Evolutionary conservation across 1,284 basidiomycete species (phyloP).

Genomic region (Melampsora larici-populina): DNA sequence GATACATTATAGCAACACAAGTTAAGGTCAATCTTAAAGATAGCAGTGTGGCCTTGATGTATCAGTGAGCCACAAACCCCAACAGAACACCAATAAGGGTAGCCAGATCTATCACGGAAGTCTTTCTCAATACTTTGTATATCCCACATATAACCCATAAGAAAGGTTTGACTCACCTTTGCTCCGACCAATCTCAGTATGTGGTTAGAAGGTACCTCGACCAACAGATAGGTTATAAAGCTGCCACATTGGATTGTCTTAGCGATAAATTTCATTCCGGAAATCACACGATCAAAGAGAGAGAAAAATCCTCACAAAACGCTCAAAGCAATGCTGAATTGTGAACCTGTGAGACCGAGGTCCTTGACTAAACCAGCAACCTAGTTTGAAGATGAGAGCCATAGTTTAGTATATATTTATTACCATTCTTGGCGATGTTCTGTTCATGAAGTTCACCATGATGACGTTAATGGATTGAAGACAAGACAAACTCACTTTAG

Average conservation of each 20-base stretch:
- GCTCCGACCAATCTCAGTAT: slow-evolving; percentile 45
- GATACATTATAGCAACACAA: background rate
- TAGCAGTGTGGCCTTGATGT: background rate
- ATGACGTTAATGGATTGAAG: background rate
- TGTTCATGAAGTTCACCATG: background rate
- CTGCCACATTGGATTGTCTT: background rate
- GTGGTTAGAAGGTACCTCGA: slow-evolving; percentile 48
- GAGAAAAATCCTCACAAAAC: background rate
- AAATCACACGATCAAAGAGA: background rate
- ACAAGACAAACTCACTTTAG: background rate
- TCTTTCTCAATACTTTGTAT: background rate
- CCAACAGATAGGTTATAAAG: slow-evolving; percentile 42
- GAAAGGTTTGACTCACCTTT: slow-evolving; percentile 42
- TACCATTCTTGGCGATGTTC: background rate
- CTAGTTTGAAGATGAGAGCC: background rate
- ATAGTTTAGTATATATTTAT: background rate
- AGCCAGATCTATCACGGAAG: slow-evolving; percentile 29
- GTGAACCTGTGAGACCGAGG: background rate
- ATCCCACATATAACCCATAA: background rate
- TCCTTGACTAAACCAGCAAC: background rate
- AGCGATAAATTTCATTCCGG: background rate
- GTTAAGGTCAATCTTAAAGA: background rate
- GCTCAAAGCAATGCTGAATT: background rate
- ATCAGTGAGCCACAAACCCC: slow-evolving; percentile 14
- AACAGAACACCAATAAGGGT: slow-evolving; percentile 28